These are phyloP conservation scores for Nicotiana benthamiana DNA, from an alignment of 257 asterid genomes.

Conservation along the genomic window DNA sequence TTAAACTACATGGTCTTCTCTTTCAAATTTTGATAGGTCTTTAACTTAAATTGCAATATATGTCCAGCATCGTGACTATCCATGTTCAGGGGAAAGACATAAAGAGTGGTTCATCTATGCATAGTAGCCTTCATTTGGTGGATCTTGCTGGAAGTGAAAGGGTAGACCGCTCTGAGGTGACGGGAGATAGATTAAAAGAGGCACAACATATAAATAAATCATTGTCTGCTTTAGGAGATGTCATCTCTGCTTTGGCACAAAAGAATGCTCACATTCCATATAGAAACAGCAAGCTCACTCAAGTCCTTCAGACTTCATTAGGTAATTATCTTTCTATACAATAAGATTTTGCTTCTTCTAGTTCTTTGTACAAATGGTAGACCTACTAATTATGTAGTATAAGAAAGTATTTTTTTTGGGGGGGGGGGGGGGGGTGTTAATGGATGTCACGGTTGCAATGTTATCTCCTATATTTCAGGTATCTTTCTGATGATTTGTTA, in stretches of 20 bases:
- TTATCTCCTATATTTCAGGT: too few relatives aligned
- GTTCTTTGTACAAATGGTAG: neutral
- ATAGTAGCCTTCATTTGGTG: constrained; percentile 92
- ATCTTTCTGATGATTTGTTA: too few relatives aligned
- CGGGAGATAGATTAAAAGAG: constrained; percentile 91
- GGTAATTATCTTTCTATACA: constrained; percentile 28
- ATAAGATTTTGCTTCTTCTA: neutral
- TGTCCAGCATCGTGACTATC: constrained; percentile 62
- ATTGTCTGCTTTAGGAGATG: constrained; percentile 94
- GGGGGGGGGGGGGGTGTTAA: neutral
- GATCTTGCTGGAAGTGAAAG: constrained; percentile 99
- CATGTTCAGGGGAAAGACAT: constrained; percentile 63
- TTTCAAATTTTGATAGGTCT: neutral
- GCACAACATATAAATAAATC: constrained; percentile 95
- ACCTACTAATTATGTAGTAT: neutral
- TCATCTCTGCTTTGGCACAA: constrained; percentile 82
- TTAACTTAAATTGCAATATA: constrained; percentile 1
- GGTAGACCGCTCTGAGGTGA: constrained; percentile 94
- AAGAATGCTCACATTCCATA: constrained; percentile 83
- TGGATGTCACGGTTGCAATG: neutral
- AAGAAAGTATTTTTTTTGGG: neutral
- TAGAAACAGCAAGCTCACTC: constrained; percentile 96
- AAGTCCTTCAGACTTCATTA: constrained; percentile 90
- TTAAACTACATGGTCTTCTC: neutral
- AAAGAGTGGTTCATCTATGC: constrained; percentile 54